Evolutionary conservation across 176 grass and related monocot genomes (phyloP).

Genomic region (Avena sativa): DNA sequence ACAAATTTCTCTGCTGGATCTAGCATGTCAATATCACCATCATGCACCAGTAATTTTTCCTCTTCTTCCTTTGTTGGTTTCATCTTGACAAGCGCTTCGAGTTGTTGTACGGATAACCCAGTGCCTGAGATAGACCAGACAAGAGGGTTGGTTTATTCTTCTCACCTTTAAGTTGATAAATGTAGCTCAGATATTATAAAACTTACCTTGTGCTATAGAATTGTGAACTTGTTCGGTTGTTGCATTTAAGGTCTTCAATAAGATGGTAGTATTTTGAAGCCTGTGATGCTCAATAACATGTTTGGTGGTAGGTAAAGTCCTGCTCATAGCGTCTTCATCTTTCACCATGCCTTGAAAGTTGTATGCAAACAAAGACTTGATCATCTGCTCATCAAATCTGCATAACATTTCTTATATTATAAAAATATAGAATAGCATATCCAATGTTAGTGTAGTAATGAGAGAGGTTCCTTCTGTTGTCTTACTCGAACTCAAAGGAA

Average conservation of each 20-base stretch:
- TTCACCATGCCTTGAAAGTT: slow-evolving; percentile 62
- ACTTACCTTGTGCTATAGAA: slow-evolving; percentile 67
- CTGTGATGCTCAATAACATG: slow-evolving; percentile 87
- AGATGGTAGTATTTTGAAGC: slow-evolving; percentile 88
- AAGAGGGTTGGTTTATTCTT: slow-evolving; percentile 6
- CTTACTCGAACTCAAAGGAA: slow-evolving; percentile 86
- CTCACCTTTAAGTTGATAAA: background rate
- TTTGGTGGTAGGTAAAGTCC: slow-evolving; percentile 57
- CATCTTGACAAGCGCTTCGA: slow-evolving; percentile 90
- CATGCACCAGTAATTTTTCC: slow-evolving; percentile 60
- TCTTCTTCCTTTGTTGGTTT: slow-evolving; percentile 79
- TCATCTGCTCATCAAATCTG: slow-evolving; percentile 92
- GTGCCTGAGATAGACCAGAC: slow-evolving; percentile 45
- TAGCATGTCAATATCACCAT: slow-evolving; percentile 53
- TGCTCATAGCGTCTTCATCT: slow-evolving; percentile 64
- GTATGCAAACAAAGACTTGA: slow-evolving; percentile 88
- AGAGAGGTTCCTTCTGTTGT: background rate
- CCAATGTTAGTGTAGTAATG: slow-evolving; percentile 4
- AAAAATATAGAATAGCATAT: slow-evolving; percentile 31
- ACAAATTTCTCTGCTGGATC: slow-evolving; percentile 93
- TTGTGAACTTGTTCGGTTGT: slow-evolving; percentile 65
- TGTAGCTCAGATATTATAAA: background rate
- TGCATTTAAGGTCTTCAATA: slow-evolving; percentile 85
- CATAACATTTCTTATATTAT: slow-evolving; percentile 34
- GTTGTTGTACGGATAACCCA: slow-evolving; percentile 76